Evolutionary conservation across 2,329 filamentous ascomycete species (phyloP).

Genomic region (Fusarium metavorans): DNA sequence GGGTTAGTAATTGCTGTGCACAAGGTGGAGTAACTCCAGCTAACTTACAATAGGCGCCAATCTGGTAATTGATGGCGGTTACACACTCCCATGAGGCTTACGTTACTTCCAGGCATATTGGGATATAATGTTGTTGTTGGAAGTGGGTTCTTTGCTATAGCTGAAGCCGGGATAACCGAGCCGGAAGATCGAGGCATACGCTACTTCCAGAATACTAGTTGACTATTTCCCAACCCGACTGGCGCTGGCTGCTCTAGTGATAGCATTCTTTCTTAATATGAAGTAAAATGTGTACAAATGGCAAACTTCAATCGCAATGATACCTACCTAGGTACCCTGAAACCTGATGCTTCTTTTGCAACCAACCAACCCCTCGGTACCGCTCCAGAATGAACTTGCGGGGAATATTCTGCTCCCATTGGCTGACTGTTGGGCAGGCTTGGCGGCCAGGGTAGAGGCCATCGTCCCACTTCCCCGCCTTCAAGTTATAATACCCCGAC

Average conservation of each 20-base stretch:
- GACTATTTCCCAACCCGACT: no score
- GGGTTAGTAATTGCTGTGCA: constrained; percentile 36
- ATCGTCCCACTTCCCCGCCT: constrained; percentile 1
- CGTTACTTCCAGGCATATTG: background rate
- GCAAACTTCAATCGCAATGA: background rate
- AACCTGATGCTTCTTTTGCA: background rate
- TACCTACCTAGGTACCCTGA: background rate
- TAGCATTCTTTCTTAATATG: background rate
- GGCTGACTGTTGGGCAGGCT: background rate
- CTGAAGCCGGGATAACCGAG: no score
- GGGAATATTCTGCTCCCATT: background rate
- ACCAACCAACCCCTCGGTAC: background rate
- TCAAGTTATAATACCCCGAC: background rate
- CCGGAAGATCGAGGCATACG: no score
- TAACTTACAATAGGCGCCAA: background rate
- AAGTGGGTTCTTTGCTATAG: no score
- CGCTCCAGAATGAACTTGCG: background rate
- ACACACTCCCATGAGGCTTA: background rate
- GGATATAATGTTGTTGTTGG: no score
- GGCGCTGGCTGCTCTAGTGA: no score
- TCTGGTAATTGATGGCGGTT: background rate
- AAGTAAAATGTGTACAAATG: background rate
- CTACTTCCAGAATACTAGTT: no score
- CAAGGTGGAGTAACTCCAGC: background rate
- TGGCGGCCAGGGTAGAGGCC: background rate